Evolutionary conservation across 1,284 basidiomycete genomes (phyloP).

Genomic region (Ceratorhiza oryzae-sativae): DNA sequence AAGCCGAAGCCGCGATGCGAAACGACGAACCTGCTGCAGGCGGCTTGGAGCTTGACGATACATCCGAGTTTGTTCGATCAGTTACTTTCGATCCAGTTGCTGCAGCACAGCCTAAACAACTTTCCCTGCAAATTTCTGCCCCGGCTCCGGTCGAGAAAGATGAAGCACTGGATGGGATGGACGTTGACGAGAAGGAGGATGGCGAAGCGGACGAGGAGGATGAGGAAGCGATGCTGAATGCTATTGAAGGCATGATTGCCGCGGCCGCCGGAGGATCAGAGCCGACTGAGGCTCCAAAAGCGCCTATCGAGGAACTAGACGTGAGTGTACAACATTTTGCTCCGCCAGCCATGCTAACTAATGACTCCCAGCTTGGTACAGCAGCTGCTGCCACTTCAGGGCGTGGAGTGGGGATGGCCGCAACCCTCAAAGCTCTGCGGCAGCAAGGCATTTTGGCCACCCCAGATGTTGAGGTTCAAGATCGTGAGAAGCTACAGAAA

Average conservation of each 20-base stretch:
- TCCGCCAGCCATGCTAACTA: not conserved
- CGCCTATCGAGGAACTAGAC: slow-evolving; percentile 49
- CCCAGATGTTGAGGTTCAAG: slow-evolving; percentile 68
- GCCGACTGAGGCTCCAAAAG: slow-evolving; percentile 58
- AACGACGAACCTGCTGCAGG: slow-evolving; percentile 60
- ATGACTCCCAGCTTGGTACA: slow-evolving; percentile 59
- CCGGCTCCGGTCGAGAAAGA: slow-evolving; percentile 58
- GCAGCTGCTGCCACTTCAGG: slow-evolving; percentile 66
- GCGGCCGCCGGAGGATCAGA: slow-evolving; percentile 21
- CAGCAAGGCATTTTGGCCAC: slow-evolving; percentile 88
- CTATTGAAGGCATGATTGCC: slow-evolving; percentile 37
- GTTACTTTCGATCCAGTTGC: slow-evolving; percentile 71
- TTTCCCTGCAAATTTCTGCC: slow-evolving; percentile 50
- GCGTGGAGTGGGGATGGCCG: slow-evolving; percentile 83
- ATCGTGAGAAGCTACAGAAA: slow-evolving; percentile 82
- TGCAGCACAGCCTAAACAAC: slow-evolving; percentile 56
- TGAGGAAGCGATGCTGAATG: slow-evolving; percentile 41
- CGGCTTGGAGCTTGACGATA: slow-evolving; percentile 92
- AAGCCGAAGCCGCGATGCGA: slow-evolving; percentile 55
- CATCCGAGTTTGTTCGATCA: slow-evolving; percentile 94
- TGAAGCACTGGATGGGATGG: slow-evolving; percentile 69
- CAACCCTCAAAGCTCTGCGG: slow-evolving; percentile 86
- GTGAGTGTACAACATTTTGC: slow-evolving; percentile 48
- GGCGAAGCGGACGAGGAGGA: slow-evolving; percentile 63
- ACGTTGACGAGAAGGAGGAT: slow-evolving; percentile 76